These are phyloP conservation scores for Endocalyx cinctus DNA, from an alignment of 2,329 filamentous ascomycete genomes.

Conservation along the genomic window DNA sequence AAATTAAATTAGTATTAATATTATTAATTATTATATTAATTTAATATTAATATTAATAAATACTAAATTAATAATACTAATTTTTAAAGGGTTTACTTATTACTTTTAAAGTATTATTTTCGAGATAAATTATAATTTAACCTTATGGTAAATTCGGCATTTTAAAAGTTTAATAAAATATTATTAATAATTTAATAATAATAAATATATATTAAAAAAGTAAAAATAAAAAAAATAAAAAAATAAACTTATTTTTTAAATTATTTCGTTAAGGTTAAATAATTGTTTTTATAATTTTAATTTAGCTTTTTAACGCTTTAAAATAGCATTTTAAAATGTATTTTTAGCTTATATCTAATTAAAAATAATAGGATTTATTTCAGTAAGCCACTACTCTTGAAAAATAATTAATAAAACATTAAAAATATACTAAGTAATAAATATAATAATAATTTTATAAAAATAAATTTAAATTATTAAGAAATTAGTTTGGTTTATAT, in stretches of 20 bases:
- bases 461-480: too few species aligned
- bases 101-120: constrained; percentile 4
- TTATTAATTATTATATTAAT: not conserved
- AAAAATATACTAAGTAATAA: not conserved
- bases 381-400: too few species aligned
- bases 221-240: not conserved
- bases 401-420: not conserved
- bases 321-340: not conserved
- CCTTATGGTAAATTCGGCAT: too few species aligned
- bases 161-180: not conserved
- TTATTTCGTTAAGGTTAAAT: not conserved
- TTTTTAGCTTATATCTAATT: too few species aligned
- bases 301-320: not conserved
- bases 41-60: constrained; percentile 1
- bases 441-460: too few species aligned
- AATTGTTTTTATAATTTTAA: not conserved
- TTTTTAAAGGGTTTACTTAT: constrained; percentile 3
- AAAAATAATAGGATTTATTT: too few species aligned
- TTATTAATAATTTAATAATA: not conserved
- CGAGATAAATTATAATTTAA: not conserved
- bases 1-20: too few species aligned
- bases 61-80: not conserved
- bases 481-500: too few species aligned
- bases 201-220: not conserved
- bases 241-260: constrained; percentile 1